A percentile compares a stretch with the other conserved stretches of the same genome.
These are phyloP conservation scores for Cryptosporidium xiaoi DNA, from an alignment of 169 alveolate genomes.

Conservation along the genomic window DNA sequence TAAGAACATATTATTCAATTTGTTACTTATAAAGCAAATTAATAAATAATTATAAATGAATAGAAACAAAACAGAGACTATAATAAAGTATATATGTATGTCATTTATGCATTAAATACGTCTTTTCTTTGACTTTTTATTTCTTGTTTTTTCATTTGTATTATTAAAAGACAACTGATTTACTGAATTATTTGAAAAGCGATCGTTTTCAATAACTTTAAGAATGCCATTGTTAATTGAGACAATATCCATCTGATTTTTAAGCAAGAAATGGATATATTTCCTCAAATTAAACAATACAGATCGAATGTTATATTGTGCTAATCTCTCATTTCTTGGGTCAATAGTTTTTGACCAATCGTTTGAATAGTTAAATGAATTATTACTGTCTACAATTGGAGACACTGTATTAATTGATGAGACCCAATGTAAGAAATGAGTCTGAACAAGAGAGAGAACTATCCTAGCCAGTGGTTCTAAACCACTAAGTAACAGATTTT, in stretches of 20 bases:
- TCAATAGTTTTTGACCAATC: constrained; percentile 29
- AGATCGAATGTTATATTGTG: constrained; percentile 48
- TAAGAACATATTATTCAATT: no score
- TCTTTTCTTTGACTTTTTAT: constrained; percentile 22
- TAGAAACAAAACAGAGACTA: neutral
- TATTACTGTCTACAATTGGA: constrained; percentile 15
- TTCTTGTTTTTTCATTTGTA: neutral
- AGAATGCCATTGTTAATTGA: constrained; percentile 61
- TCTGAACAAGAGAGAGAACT: constrained; percentile 44
- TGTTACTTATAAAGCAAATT: no score
- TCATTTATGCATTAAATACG: neutral
- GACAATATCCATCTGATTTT: constrained; percentile 46
- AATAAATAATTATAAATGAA: no score
- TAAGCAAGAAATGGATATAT: constrained; percentile 33
- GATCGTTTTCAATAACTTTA: constrained; percentile 53
- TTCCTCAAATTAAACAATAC: constrained; percentile 34
- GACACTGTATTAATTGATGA: constrained; percentile 37
- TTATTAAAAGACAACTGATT: constrained; percentile 18
- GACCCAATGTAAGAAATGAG: constrained; percentile 69
- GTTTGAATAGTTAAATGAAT: neutral
- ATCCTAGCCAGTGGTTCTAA: constrained; percentile 49
- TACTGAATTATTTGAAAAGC: neutral
- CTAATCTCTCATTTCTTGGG: constrained; percentile 52
- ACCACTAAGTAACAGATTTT: constrained; percentile 9
- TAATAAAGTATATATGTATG: neutral